phyloP scores from a whole-genome alignment of 345 rosid genomes.

The Trapa incisa region DNA sequence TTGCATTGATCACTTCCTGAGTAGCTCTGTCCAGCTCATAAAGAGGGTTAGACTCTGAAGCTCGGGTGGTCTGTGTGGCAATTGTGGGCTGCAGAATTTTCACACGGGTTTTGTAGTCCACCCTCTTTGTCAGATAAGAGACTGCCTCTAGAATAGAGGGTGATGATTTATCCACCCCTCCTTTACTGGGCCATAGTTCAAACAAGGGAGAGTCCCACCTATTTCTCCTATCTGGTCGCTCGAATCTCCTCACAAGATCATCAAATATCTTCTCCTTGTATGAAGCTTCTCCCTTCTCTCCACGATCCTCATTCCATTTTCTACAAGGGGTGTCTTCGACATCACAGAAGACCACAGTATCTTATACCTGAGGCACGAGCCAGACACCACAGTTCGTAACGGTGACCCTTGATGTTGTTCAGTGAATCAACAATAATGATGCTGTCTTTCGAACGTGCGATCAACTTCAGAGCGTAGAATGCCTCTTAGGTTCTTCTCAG shows the following conservation, averaged over 20 bases:
- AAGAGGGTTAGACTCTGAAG: constrained; percentile 71
- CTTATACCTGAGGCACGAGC: constrained; percentile 86
- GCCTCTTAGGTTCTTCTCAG: constrained; percentile 84
- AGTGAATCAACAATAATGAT: constrained; percentile 80
- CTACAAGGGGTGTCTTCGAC: constrained; percentile 51
- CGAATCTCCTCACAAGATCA: constrained; percentile 75
- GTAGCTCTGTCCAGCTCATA: constrained; percentile 85
- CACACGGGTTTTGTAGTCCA: constrained; percentile 61
- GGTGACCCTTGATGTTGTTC: constrained; percentile 88
- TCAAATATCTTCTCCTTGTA: constrained; percentile 59
- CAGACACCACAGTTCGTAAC: constrained; percentile 92
- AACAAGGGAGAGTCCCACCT: constrained; percentile 97
- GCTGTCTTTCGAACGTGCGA: constrained; percentile 77
- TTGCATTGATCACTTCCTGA: constrained; percentile 58
- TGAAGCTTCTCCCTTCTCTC: constrained; percentile 44
- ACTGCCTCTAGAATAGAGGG: constrained; percentile 58
- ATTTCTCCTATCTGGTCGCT: constrained; percentile 80
- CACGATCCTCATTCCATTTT: constrained; percentile 70
- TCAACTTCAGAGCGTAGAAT: constrained; percentile 93
- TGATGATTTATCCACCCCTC: constrained; percentile 47
- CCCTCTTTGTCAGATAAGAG: constrained; percentile 61
- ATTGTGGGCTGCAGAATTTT: constrained; percentile 86
- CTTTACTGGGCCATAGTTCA: constrained; percentile 49
- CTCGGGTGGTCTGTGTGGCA: constrained; percentile 59
- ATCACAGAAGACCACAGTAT: constrained; percentile 69